Base-by-base conservation (phyloP, 2,329 filamentous ascomycete species). In the Microcyclospora tardicrescens region DNA sequence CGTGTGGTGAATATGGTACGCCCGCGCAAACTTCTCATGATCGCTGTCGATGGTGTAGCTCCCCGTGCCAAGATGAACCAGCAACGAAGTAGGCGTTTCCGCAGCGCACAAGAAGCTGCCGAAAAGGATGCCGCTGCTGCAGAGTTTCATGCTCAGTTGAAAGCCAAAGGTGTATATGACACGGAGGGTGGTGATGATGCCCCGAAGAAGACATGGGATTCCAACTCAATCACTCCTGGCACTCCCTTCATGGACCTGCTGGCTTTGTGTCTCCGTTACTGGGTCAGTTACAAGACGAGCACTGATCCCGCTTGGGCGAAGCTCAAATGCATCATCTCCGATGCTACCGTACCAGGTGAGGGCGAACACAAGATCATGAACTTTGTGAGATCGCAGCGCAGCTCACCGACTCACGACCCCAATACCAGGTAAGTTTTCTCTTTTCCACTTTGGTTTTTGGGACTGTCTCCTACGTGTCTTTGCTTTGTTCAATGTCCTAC, bases 331-430 rank as follows among this genome's bases (percentile, higher is more conserved):
- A 93, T 98, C 61, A 96, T 98, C 50, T 98, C 91, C 8, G 91
- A 98, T 68, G 89, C 91, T 38, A 95, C 89, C 31, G 87, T 98
- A 30, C 91, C 91, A 39, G 91, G 91, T 57, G 91, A 98, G 65
- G 91, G 91, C 59, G 91, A 98, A 66, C 91, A 98, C 63, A 98
- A 98, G 64, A 96, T 98, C 57, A 98, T 98, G 91, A 80, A 91
- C 51, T 98, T 96, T 60, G 77, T 98, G 49, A 80, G 91, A 54
- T 94, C 89, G 29, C 93, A 98, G 62, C 79, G 91, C 54, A 77
- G 82, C 36, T 91, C 84, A 38, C 81, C 87, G 5, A 81, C 93
- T 47, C 86, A 98, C 61, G 81, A 98, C 55, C 91, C 91, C 16
- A 96, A 98, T 60, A 96, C 91, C 27, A 52, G 50, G 50, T 50